Evolutionary conservation across 2,329 filamentous ascomycete genomes (phyloP), one percentile per base, ranked within the genome.

Genomic region (Xylaria hypoxylon): DNA sequence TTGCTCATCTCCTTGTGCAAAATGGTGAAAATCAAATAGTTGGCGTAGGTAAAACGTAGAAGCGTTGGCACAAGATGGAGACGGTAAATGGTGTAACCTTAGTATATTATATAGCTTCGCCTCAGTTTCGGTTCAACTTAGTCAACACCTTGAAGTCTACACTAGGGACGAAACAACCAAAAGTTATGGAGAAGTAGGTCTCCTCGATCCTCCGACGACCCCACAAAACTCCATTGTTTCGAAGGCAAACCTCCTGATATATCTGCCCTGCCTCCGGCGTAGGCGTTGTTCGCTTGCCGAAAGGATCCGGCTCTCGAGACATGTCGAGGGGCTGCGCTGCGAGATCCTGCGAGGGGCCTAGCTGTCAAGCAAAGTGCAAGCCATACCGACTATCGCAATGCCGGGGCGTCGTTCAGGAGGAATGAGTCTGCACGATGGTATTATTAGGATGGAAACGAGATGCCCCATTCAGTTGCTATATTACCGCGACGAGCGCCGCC

Each of bases 301-400:
- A 35, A 51, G 35, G 40, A 52, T 52, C 42, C 57, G 42, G 44
- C 52, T 58, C 51, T 65, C 58, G 58, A 65, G 28, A 62, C 63
- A 65, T 19, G 35, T 42, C 44, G 38, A 38, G 51, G 17, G 40
- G 56, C 52, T 50, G 62, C 56, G 47, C 45, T 45, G 44, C 50
- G 45, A 33, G 28, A 65, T 62, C 51, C 58, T 62, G 57, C 45
- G 17, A 62, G 19, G 35, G 26, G 10, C 28, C 35, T 26, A 45
- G 28, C 57, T 47, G 26, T 22, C 17, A 31, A 42, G 22, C 15
- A 31, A 26, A 5, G 35, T 48, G 35, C 47, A 53, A 33, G 47
- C 53, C 13, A 52, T 42, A 15, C 28, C 7, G 38, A 38, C 50
- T 24, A 51, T 61, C 44, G 33, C 13, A 58, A 62, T 33, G 38